Percentiles rank a stretch among this genome's conserved stretches.
These are phyloP conservation scores for Aspergillus bombycis DNA, from an alignment of 2,329 filamentous ascomycete species.

Conservation along the genomic window DNA sequence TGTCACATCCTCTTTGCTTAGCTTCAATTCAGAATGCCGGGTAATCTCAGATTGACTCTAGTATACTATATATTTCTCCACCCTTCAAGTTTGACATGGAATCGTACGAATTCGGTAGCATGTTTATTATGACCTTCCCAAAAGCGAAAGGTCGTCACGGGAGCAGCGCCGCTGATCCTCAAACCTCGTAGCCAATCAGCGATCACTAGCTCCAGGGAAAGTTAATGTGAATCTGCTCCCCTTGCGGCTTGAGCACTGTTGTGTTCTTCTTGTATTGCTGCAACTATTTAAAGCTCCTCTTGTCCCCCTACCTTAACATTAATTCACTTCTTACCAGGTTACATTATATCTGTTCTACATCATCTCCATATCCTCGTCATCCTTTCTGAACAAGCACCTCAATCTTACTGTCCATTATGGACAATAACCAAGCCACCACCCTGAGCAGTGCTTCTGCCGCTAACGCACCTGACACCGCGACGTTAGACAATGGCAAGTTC, in stretches of 20 bases:
- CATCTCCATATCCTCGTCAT: conserved; percentile 20
- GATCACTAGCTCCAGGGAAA: conserved; percentile 4
- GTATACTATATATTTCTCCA: too few species aligned
- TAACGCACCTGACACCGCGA: conserved; percentile 36
- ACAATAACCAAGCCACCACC: conserved; percentile 33
- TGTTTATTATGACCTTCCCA: conserved; percentile 22
- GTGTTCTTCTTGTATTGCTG: conserved; percentile 19
- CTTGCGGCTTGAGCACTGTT: conserved; percentile 19
- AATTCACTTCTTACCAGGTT: neutral
- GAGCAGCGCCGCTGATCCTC: conserved; percentile 21
- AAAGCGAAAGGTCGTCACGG: conserved; percentile 21
- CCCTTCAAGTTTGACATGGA: neutral
- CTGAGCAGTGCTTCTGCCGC: conserved; percentile 45
- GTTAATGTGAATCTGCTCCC: conserved; percentile 22
- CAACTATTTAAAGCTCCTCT: neutral
- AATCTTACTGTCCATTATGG: conserved; percentile 31
- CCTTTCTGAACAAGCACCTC: conserved; percentile 12
- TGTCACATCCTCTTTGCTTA: neutral
- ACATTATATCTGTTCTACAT: neutral
- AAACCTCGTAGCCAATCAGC: conserved; percentile 21
- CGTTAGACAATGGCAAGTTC: conserved; percentile 78
- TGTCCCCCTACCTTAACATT: conserved; percentile 18
- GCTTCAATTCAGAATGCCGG: neutral
- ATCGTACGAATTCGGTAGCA: conserved; percentile 13
- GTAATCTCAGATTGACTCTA: neutral